Evolutionary conservation across 768 basidiomycete species (phyloP).

Genomic region (Artomyces pyxidatus): DNA sequence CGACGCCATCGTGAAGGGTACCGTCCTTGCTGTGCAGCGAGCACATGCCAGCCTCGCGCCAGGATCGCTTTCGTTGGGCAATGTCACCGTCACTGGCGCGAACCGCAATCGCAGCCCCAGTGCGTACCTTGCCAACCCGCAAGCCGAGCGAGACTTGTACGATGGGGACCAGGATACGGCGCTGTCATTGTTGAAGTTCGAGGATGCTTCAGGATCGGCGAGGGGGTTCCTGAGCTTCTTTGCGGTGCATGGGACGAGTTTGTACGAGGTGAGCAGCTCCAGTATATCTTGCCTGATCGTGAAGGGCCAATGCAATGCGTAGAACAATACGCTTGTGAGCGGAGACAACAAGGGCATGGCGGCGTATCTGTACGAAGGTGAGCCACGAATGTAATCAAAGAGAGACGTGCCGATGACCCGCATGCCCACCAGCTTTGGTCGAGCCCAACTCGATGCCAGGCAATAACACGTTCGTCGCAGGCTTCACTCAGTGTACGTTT

Average conservation of each 20-base stretch:
- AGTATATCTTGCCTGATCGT: not conserved
- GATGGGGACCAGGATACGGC: constrained; percentile 69
- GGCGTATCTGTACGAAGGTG: constrained; percentile 69
- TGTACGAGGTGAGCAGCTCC: constrained; percentile 49
- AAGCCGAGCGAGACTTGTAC: constrained; percentile 57
- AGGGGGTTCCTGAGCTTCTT: constrained; percentile 69
- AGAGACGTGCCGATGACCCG: too few species aligned
- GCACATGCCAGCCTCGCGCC: constrained; percentile 56
- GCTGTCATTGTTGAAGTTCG: constrained; percentile 58
- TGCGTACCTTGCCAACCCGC: constrained; percentile 71
- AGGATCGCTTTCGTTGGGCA: constrained; percentile 56
- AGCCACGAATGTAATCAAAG: constrained; percentile 16
- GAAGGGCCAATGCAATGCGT: not conserved
- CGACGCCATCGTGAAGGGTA: constrained; percentile 63
- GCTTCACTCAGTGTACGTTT: constrained; percentile 60
- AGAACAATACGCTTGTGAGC: constrained; percentile 82
- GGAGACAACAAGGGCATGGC: constrained; percentile 85
- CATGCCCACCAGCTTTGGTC: constrained; percentile 36
- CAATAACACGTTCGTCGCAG: constrained; percentile 62
- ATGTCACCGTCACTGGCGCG: constrained; percentile 57
- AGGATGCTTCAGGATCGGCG: constrained; percentile 47
- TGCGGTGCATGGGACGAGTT: constrained; percentile 71
- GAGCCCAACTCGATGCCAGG: constrained; percentile 65
- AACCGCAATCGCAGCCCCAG: constrained; percentile 72
- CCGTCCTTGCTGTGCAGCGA: constrained; percentile 57